phyloP scores from a whole-genome alignment of 2,329 filamentous ascomycete species.

The Aspergillus sojae region DNA sequence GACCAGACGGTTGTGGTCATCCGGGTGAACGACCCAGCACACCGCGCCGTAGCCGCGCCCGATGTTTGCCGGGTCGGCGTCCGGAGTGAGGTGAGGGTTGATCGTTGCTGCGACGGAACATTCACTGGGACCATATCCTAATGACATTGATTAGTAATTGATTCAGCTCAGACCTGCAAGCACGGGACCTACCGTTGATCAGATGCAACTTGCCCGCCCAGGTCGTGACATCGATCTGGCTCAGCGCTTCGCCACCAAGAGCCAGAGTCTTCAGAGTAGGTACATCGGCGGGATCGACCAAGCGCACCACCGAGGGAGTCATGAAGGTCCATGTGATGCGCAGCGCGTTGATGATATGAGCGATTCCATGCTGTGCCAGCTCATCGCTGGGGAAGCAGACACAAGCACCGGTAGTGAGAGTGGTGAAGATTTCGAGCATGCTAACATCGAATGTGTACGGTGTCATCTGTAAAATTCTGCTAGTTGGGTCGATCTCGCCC shows the following conservation, averaged over 20 bases:
- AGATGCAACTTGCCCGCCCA: conserved; percentile 21
- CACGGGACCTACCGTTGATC: conserved; percentile 27
- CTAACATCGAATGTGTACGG: conserved; percentile 53
- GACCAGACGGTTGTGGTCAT: conserved; percentile 16
- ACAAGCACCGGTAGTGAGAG: conserved; percentile 56
- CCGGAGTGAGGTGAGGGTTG: conserved; percentile 7
- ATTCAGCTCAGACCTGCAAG: not conserved
- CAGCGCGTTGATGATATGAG: conserved; percentile 45
- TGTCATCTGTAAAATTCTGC: conserved; percentile 43
- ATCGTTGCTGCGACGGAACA: conserved; percentile 20
- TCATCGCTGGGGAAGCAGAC: conserved; percentile 55
- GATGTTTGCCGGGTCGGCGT: conserved; percentile 17
- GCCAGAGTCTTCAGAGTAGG: conserved; percentile 15
- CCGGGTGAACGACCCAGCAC: conserved; percentile 17
- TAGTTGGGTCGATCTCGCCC: conserved; percentile 28
- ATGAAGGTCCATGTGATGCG: conserved; percentile 41
- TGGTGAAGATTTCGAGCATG: conserved; percentile 53
- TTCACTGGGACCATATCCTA: conserved; percentile 32
- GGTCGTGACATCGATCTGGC: conserved; percentile 9
- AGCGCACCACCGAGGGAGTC: conserved; percentile 16
- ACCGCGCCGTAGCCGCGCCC: conserved; percentile 14
- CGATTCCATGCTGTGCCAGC: conserved; percentile 49
- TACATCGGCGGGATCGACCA: conserved; percentile 13
- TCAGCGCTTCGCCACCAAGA: conserved; percentile 14
- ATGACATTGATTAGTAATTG: not conserved